phyloP scores from a whole-genome alignment of 1,284 basidiomycete species.

The Pseudomicrostroma phylloplanum region DNA sequence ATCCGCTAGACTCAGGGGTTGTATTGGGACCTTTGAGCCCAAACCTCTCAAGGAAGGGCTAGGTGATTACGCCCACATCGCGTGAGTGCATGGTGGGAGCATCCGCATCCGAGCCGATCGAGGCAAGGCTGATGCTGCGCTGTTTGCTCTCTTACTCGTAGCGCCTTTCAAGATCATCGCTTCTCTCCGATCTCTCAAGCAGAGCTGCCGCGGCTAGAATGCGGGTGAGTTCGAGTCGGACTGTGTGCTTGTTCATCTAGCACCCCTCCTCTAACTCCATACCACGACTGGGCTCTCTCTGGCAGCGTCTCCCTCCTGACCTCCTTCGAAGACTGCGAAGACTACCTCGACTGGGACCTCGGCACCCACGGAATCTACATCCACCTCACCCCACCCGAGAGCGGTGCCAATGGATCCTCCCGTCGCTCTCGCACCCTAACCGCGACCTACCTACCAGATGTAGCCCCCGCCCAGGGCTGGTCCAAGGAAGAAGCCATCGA shows the following conservation, averaged over 20 bases:
- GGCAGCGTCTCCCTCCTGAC: constrained; percentile 81
- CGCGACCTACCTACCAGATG: constrained; percentile 91
- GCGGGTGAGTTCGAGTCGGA: constrained; percentile 62
- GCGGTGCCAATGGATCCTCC: constrained; percentile 8
- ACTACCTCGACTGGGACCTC: constrained; percentile 85
- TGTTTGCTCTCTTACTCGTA: constrained; percentile 14
- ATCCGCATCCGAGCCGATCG: background rate
- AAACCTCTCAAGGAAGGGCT: constrained; percentile 70
- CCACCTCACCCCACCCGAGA: constrained; percentile 70
- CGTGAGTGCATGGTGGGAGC: constrained; percentile 50
- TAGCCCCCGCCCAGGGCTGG: constrained; percentile 89
- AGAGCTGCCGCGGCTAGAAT: constrained; percentile 75
- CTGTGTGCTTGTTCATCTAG: background rate
- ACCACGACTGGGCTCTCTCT: constrained; percentile 1
- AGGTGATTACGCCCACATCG: constrained; percentile 81
- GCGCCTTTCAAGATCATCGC: constrained; percentile 56
- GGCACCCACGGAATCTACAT: constrained; percentile 90
- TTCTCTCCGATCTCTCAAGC: constrained; percentile 64
- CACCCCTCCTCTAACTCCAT: background rate
- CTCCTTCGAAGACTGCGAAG: constrained; percentile 75
- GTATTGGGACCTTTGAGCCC: constrained; percentile 88
- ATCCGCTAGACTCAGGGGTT: constrained; percentile 68
- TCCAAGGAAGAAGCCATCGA: constrained; percentile 78
- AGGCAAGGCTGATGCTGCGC: background rate
- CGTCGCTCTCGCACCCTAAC: constrained; percentile 57